phyloP scores from a whole-genome alignment of 257 asterid genomes.

The Petrea volubilis region DNA sequence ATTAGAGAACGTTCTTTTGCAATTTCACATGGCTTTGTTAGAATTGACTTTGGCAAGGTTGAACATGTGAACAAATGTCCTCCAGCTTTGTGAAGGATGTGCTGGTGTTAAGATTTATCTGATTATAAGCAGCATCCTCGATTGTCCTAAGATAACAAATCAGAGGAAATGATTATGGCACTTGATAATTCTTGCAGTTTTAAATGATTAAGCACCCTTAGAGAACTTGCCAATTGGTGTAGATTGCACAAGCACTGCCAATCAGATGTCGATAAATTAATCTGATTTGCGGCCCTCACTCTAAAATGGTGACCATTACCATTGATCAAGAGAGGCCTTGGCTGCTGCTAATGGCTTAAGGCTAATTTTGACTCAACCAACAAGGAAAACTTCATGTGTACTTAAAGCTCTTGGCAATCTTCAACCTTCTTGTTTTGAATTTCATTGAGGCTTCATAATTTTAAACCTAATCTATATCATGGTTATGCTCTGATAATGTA shows the following conservation, averaged over 20 bases:
- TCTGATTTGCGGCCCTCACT: not conserved
- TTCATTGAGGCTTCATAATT: not conserved
- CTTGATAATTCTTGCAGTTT: not conserved
- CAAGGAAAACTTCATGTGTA: not conserved
- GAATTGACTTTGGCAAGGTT: not conserved
- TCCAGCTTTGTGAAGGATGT: not conserved
- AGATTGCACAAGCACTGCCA: not conserved
- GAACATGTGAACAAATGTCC: not conserved
- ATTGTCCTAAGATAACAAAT: not conserved
- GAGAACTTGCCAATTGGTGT: not conserved
- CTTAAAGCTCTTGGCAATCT: not conserved
- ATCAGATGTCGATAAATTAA: not conserved
- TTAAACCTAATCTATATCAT: not conserved
- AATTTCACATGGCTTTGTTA: not conserved
- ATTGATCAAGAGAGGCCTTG: constrained; percentile 5
- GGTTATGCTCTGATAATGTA: not conserved
- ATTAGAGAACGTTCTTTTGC: not conserved
- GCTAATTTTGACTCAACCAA: not conserved
- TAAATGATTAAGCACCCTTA: not conserved
- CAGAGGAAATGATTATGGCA: not conserved
- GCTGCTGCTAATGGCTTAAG: not conserved
- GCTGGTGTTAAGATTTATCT: not conserved
- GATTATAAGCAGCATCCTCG: not conserved
- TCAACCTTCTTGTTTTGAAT: not conserved
- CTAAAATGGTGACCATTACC: not conserved